Evolutionary conservation across 2,329 filamentous ascomycete genomes (phyloP), one percentile per base, ranked within the genome.

Genomic region (Sclerotinia trifoliorum): DNA sequence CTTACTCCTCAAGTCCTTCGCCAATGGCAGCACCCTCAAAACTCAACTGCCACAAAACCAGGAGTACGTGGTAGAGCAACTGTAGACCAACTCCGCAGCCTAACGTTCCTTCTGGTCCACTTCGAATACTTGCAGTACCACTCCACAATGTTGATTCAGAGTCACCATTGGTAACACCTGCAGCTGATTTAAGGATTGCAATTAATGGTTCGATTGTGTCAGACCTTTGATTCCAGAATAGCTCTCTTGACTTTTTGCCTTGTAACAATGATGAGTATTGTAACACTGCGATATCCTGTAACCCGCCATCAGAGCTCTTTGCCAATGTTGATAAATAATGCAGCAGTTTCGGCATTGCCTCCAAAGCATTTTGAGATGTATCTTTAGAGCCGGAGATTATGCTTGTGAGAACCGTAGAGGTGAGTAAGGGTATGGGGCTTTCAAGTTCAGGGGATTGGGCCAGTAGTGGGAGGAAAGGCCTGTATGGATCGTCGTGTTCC

Each of bases 31-130:
- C 89, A 17, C 93, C 92, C 78, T 98, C 95, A 73, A 99, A 99
- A 77, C 93, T 97, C 73, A 99, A 84, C 82, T 98, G 94, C 95
- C 95, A 99, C 69, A 99, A 82, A 17, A 96, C 94, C 63, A 99
- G 84, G 29, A 99, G 85, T 21, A 97, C 91, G 76, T 97, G 93
- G 78, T 99, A 99, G 52, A 99, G 85, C 52, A 98, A 85, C 79
- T 99, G 95, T 52, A 99, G 83, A 2, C 93, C 93, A 69, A 99
- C 92, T 11, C 93, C 93, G 61, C 93, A 93, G 68, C 93, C 90
- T 42, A 90, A 77, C 5, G 82, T 81, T 5, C 85, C 85, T 72
- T 89, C 88, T 68, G 86, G 85, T 65, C 88, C 89, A 71, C 85
- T 85, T 75, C 88, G 86, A 60, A 78, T 75, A 51, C 78, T 81